Base-by-base conservation (phyloP, 2,329 filamentous ascomycete genomes). In the Talaromyces sp. region DNA sequence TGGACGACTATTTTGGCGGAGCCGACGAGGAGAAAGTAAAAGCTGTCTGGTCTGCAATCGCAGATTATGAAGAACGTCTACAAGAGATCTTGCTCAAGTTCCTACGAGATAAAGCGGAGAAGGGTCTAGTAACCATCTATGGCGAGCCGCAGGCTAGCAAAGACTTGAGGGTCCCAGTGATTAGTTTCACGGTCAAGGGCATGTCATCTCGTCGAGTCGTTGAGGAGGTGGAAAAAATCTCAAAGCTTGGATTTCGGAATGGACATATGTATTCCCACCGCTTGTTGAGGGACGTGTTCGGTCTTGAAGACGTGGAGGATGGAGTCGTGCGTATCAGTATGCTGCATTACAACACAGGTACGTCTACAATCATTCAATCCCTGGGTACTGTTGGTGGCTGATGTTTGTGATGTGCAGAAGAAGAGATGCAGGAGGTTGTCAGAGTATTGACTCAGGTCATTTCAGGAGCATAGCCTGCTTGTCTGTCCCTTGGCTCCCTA, bases 391-490 rank as follows among this genome's bases (percentile, higher is more conserved):
- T 31, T 29, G 7, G 1, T 53, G 3, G 3, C 25, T 53, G 27
- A 53, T 53, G 15, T 29, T 31, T 11, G 15, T 19, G 49, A 19
- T n/a, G 27, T 53, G 8, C 6, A 53, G 49, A 53, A 31, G 27
- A 17, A 53, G 49, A 53, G 49, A 53, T 53, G 49, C 2, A 53
- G n/a, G 49, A 53, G 49, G 49, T 53, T 53, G 49, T 31, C 15
- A 29, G 7, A 8, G 27, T 31, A 31, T 53, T 53, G 49, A 27
- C n/a, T 8, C 49, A 11, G 49, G 49, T 53, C 7, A 53, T 53
- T 31, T 31, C 27, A 10, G 17, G 17, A 53, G 27, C 27, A 53
- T 29, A 51, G 47, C 15, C 15, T 51, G 6, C n/a, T 45, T 19
- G 8, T 7, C 38, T 43, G 36, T 38, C 2, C 36, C 36, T 4